A percentile compares a stretch with the other conserved stretches of the same genome.
Evolutionary conservation across 2,329 filamentous ascomycete species (phyloP).

Genomic region (Trichophyton equinum): DNA sequence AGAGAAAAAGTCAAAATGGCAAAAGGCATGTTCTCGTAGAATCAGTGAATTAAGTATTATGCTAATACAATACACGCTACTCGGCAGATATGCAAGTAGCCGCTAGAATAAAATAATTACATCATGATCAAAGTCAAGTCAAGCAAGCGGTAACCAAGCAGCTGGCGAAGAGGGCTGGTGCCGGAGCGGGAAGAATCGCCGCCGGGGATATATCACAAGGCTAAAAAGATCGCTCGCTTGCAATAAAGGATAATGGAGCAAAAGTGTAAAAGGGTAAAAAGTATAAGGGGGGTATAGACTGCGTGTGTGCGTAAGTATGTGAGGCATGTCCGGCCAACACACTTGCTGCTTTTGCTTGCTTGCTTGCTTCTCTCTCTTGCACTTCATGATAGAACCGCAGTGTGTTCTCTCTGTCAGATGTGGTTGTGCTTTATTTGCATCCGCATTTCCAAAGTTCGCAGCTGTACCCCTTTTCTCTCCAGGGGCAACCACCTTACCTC

Average conservation of each 20-base stretch:
- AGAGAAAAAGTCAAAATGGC: too few species aligned
- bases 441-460: not conserved
- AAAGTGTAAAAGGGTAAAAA: too few species aligned
- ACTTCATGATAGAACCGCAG: not conserved
- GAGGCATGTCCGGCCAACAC: not conserved
- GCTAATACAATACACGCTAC: slow-evolving; percentile 2
- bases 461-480: not conserved
- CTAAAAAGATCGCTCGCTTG: not conserved
- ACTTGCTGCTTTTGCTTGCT: not conserved
- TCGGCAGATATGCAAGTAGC: not conserved
- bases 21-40: not conserved
- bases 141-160: not conserved
- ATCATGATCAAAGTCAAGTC: not conserved
- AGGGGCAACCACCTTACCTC: too few species aligned
- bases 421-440: not conserved
- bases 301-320: too few species aligned
- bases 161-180: too few species aligned
- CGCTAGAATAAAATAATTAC: not conserved
- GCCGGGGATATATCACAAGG: too few species aligned
- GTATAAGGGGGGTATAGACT: too few species aligned
- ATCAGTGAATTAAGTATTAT: slow-evolving; percentile 1
- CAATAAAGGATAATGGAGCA: not conserved
- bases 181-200: too few species aligned
- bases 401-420: not conserved
- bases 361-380: not conserved